Conservation (phyloP, 805 yeast species). For the Barnettozyma pratensis region DNA sequence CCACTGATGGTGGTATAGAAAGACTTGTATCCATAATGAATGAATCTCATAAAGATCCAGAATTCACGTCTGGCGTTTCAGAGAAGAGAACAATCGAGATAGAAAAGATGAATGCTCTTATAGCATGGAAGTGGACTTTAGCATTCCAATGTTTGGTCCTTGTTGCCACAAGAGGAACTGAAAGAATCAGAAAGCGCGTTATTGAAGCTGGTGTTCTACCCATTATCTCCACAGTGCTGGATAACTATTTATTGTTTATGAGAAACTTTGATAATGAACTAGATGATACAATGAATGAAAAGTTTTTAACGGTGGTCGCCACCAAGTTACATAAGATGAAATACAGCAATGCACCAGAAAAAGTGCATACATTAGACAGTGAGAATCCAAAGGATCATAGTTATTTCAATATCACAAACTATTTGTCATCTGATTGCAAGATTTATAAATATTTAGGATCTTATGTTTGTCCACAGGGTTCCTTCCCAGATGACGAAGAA, state of each 20-base stretch:
- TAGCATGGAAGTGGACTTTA: conserved; percentile 97
- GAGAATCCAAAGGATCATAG: conserved; percentile 1
- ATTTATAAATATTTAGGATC: not conserved
- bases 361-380: not conserved
- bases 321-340: conserved; percentile 6
- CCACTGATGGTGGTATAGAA: conserved; percentile 89
- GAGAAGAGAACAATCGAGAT: conserved; percentile 23
- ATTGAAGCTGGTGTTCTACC: conserved; percentile 92
- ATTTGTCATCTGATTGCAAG: not conserved
- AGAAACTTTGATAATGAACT: conserved; percentile 29
- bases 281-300: conserved; percentile 12
- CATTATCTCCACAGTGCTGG: conserved; percentile 84
- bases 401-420: conserved; percentile 1
- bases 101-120: conserved; percentile 40
- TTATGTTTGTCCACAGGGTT: not conserved
- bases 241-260: conserved; percentile 58
- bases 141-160: conserved; percentile 90
- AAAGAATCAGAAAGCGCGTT: conserved; percentile 73
- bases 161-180: conserved; percentile 91
- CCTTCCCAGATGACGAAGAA: not conserved
- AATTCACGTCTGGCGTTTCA: not conserved
- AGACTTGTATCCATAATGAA: conserved; percentile 79
- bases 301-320: conserved; percentile 14
- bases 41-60: conserved; percentile 44
- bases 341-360: not conserved